Evolutionary conservation across 169 alveolate species (phyloP).

Genomic region (Ichthyophthirius multifiliis): DNA sequence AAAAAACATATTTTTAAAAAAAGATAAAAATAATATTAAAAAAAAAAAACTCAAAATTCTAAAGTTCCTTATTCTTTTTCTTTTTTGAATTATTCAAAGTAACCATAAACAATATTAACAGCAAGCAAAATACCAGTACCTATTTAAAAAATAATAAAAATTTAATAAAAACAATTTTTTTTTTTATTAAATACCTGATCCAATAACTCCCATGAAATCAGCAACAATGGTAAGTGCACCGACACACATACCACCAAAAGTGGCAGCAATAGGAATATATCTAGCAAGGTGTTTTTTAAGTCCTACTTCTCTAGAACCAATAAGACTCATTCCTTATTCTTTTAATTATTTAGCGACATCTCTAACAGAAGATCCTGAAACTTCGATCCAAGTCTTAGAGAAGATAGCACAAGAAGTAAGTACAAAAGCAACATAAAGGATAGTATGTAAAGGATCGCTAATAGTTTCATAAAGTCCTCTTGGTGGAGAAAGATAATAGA

Average conservation of each 20-base stretch:
- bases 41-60: slow-evolving; percentile 34
- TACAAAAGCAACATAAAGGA: slow-evolving; percentile 96
- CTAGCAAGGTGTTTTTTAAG: slow-evolving; percentile 85
- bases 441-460: slow-evolving; percentile 97
- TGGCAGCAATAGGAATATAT: slow-evolving; percentile 99
- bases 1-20: too few species aligned
- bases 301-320: slow-evolving; percentile 90
- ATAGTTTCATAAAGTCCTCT: slow-evolving; percentile 73
- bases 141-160: neutral
- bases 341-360: slow-evolving; percentile 99
- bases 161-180: neutral
- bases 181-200: slow-evolving; percentile 90
- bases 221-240: slow-evolving; percentile 99
- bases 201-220: slow-evolving; percentile 99
- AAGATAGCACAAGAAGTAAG: slow-evolving; percentile 98
- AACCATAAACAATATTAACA: slow-evolving; percentile 98
- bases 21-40: too few species aligned
- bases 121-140: slow-evolving; percentile 96
- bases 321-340: slow-evolving; percentile 95
- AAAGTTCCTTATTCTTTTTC: slow-evolving; percentile 92
- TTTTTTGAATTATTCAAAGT: slow-evolving; percentile 96
- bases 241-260: slow-evolving; percentile 99
- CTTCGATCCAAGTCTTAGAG: slow-evolving; percentile 99
- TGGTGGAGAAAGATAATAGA: slow-evolving; percentile 97
- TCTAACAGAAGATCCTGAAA: slow-evolving; percentile 97